Conservation (phyloP, 768 basidiomycete species). For the Tylopilus sp. region DNA sequence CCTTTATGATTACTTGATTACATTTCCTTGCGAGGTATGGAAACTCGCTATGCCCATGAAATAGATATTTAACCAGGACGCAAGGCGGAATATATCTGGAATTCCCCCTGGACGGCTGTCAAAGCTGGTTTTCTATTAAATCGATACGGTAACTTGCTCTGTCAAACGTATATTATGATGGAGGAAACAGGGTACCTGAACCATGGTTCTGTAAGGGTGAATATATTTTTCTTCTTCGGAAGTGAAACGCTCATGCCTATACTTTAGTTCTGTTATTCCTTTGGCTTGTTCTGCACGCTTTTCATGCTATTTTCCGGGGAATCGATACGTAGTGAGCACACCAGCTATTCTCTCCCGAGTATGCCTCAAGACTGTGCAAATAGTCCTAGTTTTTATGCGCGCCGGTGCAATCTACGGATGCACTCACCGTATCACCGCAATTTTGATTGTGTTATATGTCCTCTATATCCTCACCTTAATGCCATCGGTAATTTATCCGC, state of each 20-base stretch:
- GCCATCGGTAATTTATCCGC: neutral
- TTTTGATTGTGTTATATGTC: constrained; percentile 3
- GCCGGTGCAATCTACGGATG: constrained; percentile 23
- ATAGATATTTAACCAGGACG: neutral
- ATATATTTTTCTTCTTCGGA: neutral
- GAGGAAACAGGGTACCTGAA: neutral
- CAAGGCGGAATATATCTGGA: neutral
- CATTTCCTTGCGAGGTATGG: neutral
- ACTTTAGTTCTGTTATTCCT: neutral
- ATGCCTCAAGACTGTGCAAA: neutral
- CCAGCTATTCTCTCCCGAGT: neutral
- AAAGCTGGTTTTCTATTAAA: neutral
- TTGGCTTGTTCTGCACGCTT: neutral
- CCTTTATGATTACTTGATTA: neutral
- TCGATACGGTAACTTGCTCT: neutral
- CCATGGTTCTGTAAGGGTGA: neutral
- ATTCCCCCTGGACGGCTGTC: neutral
- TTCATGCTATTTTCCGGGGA: constrained; percentile 12
- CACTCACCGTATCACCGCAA: neutral
- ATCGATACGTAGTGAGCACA: constrained; percentile 21
- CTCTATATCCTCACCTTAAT: neutral
- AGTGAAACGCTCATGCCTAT: neutral
- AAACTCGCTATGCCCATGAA: neutral
- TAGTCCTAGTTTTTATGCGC: constrained; percentile 25
- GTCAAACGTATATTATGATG: neutral